phyloP scores from a whole-genome alignment of 2,329 filamentous ascomycete genomes.

The Akanthomyces dipterigenus region DNA sequence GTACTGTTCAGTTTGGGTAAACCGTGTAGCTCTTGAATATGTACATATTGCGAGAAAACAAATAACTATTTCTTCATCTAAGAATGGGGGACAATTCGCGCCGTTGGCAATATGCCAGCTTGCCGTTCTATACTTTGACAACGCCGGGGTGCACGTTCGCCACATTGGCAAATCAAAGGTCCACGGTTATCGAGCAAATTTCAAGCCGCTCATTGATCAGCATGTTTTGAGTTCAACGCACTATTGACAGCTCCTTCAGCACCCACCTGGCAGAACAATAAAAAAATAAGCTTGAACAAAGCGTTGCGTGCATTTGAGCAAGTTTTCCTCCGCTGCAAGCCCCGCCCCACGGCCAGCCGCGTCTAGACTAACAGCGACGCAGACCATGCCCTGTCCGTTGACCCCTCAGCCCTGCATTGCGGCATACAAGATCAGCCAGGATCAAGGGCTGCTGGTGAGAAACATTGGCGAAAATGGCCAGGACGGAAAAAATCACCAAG shows the following conservation, averaged over 20 bases:
- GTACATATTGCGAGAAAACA: no score
- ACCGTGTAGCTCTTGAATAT: no score
- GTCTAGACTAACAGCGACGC: neutral
- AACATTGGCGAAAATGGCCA: neutral
- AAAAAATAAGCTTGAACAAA: slow-evolving; percentile 11
- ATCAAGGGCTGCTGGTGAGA: neutral
- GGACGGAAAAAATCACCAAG: neutral
- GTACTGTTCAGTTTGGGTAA: no score
- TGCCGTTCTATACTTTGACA: no score
- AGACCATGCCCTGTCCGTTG: neutral
- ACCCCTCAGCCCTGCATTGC: neutral
- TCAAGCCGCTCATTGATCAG: no score
- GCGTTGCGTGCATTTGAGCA: slow-evolving; percentile 35
- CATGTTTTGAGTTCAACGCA: neutral
- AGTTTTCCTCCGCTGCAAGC: slow-evolving; percentile 25
- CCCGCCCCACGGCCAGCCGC: neutral
- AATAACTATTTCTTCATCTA: no score
- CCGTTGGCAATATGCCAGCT: no score
- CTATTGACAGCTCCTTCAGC: neutral
- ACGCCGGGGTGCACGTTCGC: no score
- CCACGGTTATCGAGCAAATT: no score
- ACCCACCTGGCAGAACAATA: neutral
- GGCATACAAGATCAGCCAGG: neutral
- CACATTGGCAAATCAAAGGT: no score
- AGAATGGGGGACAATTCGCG: no score